phyloP scores from a whole-genome alignment of 805 yeast genomes.

The Saturnispora saitoi region DNA sequence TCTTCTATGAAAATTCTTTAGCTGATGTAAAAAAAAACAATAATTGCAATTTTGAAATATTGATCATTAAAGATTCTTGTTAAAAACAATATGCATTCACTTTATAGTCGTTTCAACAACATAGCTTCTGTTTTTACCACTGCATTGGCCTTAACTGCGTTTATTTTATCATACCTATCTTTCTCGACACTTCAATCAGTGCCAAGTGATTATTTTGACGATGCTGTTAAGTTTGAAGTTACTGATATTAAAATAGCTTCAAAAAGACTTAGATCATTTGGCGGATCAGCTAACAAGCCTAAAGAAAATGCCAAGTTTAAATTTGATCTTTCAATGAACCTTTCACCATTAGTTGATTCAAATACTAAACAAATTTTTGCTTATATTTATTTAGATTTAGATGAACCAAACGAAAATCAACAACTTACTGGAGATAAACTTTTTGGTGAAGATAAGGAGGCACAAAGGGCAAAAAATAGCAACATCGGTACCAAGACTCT shows the following conservation, averaged over 20 bases:
- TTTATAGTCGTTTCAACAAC: conserved; percentile 1
- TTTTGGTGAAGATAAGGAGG: background rate
- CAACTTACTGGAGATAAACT: background rate
- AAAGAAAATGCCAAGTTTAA: conserved; percentile 67
- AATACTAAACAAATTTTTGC: conserved; percentile 95
- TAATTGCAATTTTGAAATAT: background rate
- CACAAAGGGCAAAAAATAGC: background rate
- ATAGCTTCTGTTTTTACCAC: conserved; percentile 1
- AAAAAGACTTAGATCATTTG: conserved; percentile 31
- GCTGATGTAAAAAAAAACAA: background rate
- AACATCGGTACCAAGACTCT: conserved; percentile 2
- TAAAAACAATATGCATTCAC: conserved; percentile 5
- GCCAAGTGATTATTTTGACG: conserved; percentile 6
- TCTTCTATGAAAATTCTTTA: too few species aligned
- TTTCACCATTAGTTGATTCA: conserved; percentile 84
- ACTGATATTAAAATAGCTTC: conserved; percentile 7
- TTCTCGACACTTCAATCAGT: conserved; percentile 1
- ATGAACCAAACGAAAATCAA: conserved; percentile 4
- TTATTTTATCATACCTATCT: conserved; percentile 6
- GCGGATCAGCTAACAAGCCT: conserved; percentile 55
- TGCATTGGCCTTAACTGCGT: conserved; percentile 1
- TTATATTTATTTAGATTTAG: conserved; percentile 74
- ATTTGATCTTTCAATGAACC: conserved; percentile 70
- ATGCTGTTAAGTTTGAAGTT: conserved; percentile 2
- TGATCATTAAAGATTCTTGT: background rate